Evolutionary conservation across 2,329 filamentous ascomycete species (phyloP).

Genomic region (Exophiala sideris): DNA sequence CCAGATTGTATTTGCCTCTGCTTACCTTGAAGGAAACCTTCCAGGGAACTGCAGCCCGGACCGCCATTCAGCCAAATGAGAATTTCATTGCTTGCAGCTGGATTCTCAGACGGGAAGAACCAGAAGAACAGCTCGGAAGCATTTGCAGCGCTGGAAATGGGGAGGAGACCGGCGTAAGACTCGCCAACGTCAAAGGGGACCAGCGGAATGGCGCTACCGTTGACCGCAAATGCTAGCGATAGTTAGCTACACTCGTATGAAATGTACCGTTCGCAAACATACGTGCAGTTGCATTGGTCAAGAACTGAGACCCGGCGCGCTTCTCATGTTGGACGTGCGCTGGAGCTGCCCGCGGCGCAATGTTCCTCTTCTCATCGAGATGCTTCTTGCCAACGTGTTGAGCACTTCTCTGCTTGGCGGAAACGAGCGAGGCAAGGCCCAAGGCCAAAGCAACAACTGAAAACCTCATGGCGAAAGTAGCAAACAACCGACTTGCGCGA

Average conservation of each 20-base stretch:
- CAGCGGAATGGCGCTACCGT: slow-evolving; percentile 64
- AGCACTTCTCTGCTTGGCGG: slow-evolving; percentile 17
- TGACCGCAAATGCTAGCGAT: slow-evolving; percentile 56
- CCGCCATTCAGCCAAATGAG: slow-evolving; percentile 72
- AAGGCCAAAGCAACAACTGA: slow-evolving; percentile 16
- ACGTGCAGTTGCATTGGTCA: slow-evolving; percentile 24
- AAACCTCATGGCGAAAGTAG: slow-evolving; percentile 20
- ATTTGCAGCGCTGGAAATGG: slow-evolving; percentile 47
- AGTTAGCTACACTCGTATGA: neutral
- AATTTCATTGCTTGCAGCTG: slow-evolving; percentile 43
- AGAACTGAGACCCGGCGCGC: slow-evolving; percentile 14
- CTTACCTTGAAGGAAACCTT: slow-evolving; percentile 54
- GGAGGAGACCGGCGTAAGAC: slow-evolving; percentile 50
- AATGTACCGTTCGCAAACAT: slow-evolving; percentile 5
- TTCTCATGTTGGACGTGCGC: slow-evolving; percentile 11
- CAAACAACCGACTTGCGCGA: neutral
- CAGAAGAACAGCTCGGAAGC: slow-evolving; percentile 48
- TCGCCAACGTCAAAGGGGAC: slow-evolving; percentile 59
- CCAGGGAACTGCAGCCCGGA: slow-evolving; percentile 89
- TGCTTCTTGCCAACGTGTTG: slow-evolving; percentile 27
- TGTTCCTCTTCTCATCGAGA: slow-evolving; percentile 15
- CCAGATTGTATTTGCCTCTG: slow-evolving; percentile 67
- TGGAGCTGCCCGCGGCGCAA: slow-evolving; percentile 8
- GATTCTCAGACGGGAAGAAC: slow-evolving; percentile 48
- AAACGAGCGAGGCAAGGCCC: slow-evolving; percentile 17